Percentiles rank a stretch among this genome's conserved stretches.
Evolutionary conservation across 495 filamentous ascomycete genomes (phyloP).

Genomic region (Penicillium herquei): DNA sequence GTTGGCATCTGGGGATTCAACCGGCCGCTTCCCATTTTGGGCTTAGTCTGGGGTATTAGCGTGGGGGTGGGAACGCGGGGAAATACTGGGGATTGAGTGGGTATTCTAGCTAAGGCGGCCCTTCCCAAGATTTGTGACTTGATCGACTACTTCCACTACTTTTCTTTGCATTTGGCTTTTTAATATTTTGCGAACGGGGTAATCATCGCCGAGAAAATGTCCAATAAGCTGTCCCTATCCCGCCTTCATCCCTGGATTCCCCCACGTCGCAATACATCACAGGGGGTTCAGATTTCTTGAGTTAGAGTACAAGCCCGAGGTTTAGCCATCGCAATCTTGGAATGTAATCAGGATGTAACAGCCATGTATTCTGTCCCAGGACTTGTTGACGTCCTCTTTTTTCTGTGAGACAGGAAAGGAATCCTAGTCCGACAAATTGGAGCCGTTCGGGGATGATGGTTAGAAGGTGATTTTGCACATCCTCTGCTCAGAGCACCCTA

Average conservation of each 20-base stretch:
- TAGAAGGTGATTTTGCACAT: too few species aligned
- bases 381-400: not conserved
- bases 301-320: not conserved
- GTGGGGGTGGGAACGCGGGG: not conserved
- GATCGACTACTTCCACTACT: too few species aligned
- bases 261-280: too few species aligned
- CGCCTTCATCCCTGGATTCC: not conserved
- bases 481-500: not conserved
- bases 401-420: not conserved
- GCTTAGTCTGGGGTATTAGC: not conserved
- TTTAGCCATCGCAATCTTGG: not conserved
- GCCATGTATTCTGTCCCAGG: not conserved
- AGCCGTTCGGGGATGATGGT: too few species aligned
- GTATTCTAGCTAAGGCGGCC: not conserved
- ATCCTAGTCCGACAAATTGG: too few species aligned
- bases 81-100: not conserved
- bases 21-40: not conserved
- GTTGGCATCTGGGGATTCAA: not conserved
- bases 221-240: too few species aligned
- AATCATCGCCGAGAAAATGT: too few species aligned
- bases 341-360: not conserved
- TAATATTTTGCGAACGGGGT: too few species aligned
- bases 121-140: not conserved
- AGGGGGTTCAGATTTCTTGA: not conserved
- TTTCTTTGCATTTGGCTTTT: too few species aligned